Base-by-base conservation (phyloP, 495 filamentous ascomycete genomes). In the Lasiosphaeria ovina region DNA sequence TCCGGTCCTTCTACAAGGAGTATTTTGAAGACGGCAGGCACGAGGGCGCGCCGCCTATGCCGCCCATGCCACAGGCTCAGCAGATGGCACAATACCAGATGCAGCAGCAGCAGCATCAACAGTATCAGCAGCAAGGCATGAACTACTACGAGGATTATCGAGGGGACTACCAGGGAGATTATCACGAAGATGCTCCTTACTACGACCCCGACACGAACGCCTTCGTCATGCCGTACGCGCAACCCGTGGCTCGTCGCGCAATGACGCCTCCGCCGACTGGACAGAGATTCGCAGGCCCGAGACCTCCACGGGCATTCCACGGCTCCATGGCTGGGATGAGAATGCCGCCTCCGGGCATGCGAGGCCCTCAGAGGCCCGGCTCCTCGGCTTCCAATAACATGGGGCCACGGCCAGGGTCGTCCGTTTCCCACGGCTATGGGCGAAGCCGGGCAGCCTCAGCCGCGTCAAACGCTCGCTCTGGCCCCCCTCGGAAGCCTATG, bases 1-100 rank as follows among this genome's bases (percentile, higher is more conserved):
- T 98, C 63, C 85, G 94, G 65, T 98, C 95, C 32, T 98, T 98
- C 77, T 98, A 98, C 77, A 97, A 97, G 72, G 94, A 98, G 73
- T 98, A 98, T 74, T 98, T 98, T 62, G 94, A 98, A 56, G 93
- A 96, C 32, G 86, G 83, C 17, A 90, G 88, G 70, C 79, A 76
- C 35, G 79, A 79, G 31, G 63, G 62, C 33, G 61, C 61, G 53
- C 70, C 70, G 34, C 76, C 75, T 12, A 68, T 77, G 35, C 79
- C 81, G 6, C 68, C 70, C 2, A 63, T 74, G 48, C 70, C 72
- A 12, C 65, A 71, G 33, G 67, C 52, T 38, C 57, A 58, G 57
- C 62, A 57, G 44, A 47, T 47, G 44, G 14, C 62, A 66, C 62
- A 24, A 24, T 62, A 58, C 24, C 51, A 62, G 16, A 60, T 66